These are phyloP conservation scores for Beauveria bassiana DNA, from an alignment of 2,329 filamentous ascomycete genomes.

Conservation along the genomic window DNA sequence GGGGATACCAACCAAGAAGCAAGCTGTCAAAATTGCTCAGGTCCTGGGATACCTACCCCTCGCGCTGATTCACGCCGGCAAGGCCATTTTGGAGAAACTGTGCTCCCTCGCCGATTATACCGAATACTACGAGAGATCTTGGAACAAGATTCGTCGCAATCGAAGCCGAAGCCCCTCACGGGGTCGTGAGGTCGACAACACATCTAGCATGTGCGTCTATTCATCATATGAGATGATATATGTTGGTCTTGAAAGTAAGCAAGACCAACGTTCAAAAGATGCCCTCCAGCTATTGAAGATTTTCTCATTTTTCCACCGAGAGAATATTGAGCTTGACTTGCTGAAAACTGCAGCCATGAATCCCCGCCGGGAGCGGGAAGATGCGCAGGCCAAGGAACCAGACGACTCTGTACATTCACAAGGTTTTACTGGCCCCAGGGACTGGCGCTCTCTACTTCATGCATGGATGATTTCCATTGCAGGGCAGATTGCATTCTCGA, in stretches of 20 bases:
- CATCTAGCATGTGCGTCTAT: neutral
- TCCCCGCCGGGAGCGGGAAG: neutral
- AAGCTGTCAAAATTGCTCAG: constrained; percentile 4
- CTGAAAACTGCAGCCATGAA: constrained; percentile 4
- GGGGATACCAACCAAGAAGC: neutral
- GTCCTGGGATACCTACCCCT: constrained; percentile 9
- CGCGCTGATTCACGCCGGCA: constrained; percentile 13
- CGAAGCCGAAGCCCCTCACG: neutral
- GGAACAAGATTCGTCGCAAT: neutral
- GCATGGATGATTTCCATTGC: neutral
- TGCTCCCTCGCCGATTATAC: constrained; percentile 10
- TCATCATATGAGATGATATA: constrained; percentile 11
- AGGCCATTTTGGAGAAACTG: constrained; percentile 8
- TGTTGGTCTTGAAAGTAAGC: constrained; percentile 4
- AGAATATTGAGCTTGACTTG: constrained; percentile 4
- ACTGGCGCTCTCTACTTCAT: neutral
- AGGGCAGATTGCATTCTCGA: neutral
- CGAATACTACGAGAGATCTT: constrained; percentile 6
- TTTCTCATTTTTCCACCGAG: constrained; percentile 10
- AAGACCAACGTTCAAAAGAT: constrained; percentile 1
- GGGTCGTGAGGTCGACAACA: neutral
- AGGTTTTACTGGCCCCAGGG: neutral
- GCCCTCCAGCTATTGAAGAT: constrained; percentile 8
- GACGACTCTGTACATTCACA: neutral
- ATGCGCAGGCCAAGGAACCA: neutral